Conservation (phyloP, 352 stramenopile genomes). For the Phytophthora brassicae region DNA sequence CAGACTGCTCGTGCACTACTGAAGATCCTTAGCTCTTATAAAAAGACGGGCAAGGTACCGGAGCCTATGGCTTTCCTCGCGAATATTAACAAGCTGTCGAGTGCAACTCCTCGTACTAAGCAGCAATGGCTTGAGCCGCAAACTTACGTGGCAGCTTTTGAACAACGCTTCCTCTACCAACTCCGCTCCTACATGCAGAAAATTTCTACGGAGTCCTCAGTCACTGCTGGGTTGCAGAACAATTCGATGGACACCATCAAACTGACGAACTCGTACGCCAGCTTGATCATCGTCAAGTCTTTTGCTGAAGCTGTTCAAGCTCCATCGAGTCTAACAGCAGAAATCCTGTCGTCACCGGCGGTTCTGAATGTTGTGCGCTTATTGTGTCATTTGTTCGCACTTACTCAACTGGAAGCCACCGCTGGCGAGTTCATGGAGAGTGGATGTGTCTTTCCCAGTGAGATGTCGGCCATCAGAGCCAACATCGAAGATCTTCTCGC, state of each 20-base stretch:
- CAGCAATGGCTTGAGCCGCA: conserved; percentile 44
- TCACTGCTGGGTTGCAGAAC: conserved; percentile 48
- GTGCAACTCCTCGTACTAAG: conserved; percentile 27
- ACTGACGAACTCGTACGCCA: conserved; percentile 58
- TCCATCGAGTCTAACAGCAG: conserved; percentile 30
- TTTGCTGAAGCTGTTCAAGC: conserved; percentile 50
- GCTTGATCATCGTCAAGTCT: conserved; percentile 47
- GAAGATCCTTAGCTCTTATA: conserved; percentile 45
- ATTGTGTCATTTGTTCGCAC: conserved; percentile 72
- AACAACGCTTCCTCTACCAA: conserved; percentile 60
- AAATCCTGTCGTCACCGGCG: conserved; percentile 27
- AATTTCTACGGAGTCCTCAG: conserved; percentile 30
- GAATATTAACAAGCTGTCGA: conserved; percentile 38
- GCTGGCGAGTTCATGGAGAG: conserved; percentile 74
- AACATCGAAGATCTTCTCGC: conserved; percentile 56
- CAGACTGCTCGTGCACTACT: conserved; percentile 46
- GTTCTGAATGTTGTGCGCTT: conserved; percentile 50
- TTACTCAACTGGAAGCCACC: conserved; percentile 67
- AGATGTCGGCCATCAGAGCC: conserved; percentile 49
- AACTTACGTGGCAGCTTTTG: conserved; percentile 48
- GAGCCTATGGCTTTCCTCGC: conserved; percentile 44
- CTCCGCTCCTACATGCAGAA: conserved; percentile 45
- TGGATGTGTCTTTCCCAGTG: conserved; percentile 41
- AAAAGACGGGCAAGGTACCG: conserved; percentile 25
- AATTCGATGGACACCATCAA: conserved; percentile 58